Conservation (phyloP, 768 basidiomycete species). For the Leccinum sublutescens region DNA sequence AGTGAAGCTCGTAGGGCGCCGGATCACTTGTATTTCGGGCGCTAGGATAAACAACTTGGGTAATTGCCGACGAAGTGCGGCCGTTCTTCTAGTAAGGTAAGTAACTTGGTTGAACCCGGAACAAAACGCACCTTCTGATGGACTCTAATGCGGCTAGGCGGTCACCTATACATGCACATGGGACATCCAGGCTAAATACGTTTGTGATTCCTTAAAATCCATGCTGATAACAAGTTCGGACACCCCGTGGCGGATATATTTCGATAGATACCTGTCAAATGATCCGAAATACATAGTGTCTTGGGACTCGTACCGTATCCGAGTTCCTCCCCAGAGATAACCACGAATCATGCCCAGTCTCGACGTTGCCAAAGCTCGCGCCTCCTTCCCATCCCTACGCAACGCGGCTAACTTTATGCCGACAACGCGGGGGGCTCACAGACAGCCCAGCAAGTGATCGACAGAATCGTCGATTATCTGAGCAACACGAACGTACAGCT, state of each 20-base stretch:
- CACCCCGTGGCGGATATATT: too few species aligned
- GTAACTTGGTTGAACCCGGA: too few species aligned
- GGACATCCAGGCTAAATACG: too few species aligned
- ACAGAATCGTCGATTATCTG: constrained; percentile 66
- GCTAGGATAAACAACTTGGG: too few species aligned
- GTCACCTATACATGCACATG: constrained; percentile 24
- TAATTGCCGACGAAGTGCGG: too few species aligned
- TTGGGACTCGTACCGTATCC: neutral
- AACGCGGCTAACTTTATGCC: constrained; percentile 61
- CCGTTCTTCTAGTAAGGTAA: too few species aligned
- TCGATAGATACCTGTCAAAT: neutral
- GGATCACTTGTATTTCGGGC: too few species aligned
- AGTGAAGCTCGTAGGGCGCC: too few species aligned
- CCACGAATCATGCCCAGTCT: constrained; percentile 27
- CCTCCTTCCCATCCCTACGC: constrained; percentile 60
- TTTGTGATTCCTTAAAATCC: too few species aligned
- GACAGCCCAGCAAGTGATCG: constrained; percentile 51
- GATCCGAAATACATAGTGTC: neutral
- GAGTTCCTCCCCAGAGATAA: neutral
- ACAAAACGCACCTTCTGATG: too few species aligned
- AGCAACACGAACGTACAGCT: constrained; percentile 72
- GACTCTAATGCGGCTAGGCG: too few species aligned
- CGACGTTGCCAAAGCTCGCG: constrained; percentile 51
- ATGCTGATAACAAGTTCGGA: too few species aligned
- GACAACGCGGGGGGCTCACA: constrained; percentile 82